These are phyloP conservation scores for Bipolaris cookei DNA, from an alignment of 2,329 filamentous ascomycete genomes.

Conservation along the genomic window DNA sequence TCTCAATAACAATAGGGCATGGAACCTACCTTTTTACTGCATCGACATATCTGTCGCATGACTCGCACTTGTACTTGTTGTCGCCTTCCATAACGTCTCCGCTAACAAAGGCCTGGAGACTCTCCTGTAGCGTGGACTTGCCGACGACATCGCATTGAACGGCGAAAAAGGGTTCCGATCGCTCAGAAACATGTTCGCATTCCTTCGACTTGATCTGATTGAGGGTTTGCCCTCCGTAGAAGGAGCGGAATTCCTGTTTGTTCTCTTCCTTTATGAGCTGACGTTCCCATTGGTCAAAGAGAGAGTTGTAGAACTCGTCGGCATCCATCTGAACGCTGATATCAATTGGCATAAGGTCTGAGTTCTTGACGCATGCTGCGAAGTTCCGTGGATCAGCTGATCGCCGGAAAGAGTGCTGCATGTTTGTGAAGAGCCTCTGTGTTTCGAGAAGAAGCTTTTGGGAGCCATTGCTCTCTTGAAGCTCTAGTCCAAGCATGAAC, in stretches of 20 bases:
- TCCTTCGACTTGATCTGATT: conserved; percentile 96
- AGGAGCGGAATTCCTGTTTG: conserved; percentile 76
- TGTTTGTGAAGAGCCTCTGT: conserved; percentile 78
- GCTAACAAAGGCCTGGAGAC: conserved; percentile 91
- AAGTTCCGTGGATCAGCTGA: conserved; percentile 75
- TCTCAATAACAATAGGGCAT: not conserved
- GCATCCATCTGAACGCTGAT: conserved; percentile 95
- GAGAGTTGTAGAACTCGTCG: conserved; percentile 93
- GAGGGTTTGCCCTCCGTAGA: conserved; percentile 90
- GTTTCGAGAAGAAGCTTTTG: conserved; percentile 78
- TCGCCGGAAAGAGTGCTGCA: conserved; percentile 82
- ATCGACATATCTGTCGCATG: conserved; percentile 81
- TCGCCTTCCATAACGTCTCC: conserved; percentile 97
- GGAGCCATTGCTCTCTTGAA: conserved; percentile 61
- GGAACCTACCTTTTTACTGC: conserved; percentile 77
- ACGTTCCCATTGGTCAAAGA: conserved; percentile 89
- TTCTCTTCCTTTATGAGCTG: conserved; percentile 73
- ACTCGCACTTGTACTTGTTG: conserved; percentile 97
- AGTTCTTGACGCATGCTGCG: conserved; percentile 78
- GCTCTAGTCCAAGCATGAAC: conserved; percentile 71
- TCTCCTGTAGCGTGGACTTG: conserved; percentile 81
- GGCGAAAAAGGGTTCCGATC: conserved; percentile 87
- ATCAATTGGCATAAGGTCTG: conserved; percentile 83
- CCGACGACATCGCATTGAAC: conserved; percentile 97
- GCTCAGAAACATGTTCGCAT: conserved; percentile 90